These are phyloP conservation scores for Russula brevipes DNA, from an alignment of 768 basidiomycete species.

Conservation along the genomic window DNA sequence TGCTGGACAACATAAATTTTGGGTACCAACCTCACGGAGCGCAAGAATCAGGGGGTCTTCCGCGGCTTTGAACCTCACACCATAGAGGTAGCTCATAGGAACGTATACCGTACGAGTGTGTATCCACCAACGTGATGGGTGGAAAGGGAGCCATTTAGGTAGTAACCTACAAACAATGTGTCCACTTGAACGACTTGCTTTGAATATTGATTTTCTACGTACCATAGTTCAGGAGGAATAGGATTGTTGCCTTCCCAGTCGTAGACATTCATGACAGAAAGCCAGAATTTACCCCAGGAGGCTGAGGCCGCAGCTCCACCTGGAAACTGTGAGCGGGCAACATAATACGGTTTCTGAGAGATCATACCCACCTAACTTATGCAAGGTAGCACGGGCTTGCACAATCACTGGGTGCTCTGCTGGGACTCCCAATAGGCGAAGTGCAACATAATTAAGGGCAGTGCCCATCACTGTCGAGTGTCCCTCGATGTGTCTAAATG, in stretches of 20 bases:
- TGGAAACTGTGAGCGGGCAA: conserved; percentile 26
- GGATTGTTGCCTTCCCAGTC: conserved; percentile 95
- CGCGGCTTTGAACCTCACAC: conserved; percentile 57
- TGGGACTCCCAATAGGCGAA: conserved; percentile 80
- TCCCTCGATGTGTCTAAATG: conserved; percentile 81
- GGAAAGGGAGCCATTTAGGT: conserved; percentile 87
- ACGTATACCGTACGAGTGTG: conserved; percentile 88
- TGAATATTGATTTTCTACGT: conserved; percentile 26
- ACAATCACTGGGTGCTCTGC: conserved; percentile 81
- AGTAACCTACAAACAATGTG: conserved; percentile 55
- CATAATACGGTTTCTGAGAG: neutral
- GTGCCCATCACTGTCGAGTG: conserved; percentile 93
- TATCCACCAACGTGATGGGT: conserved; percentile 97
- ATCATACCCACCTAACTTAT: conserved; percentile 60
- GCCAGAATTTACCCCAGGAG: conserved; percentile 97
- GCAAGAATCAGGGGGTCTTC: conserved; percentile 73
- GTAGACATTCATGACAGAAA: conserved; percentile 86
- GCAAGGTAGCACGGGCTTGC: conserved; percentile 76
- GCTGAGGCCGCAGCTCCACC: conserved; percentile 78
- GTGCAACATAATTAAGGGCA: conserved; percentile 80
- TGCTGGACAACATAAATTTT: neutral
- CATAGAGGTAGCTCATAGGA: conserved; percentile 87
- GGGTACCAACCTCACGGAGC: conserved; percentile 57
- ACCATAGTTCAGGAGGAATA: conserved; percentile 90
- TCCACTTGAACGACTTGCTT: conserved; percentile 1